phyloP scores from a whole-genome alignment of 352 stramenopile genomes.

The Aphanomyces invadans region DNA sequence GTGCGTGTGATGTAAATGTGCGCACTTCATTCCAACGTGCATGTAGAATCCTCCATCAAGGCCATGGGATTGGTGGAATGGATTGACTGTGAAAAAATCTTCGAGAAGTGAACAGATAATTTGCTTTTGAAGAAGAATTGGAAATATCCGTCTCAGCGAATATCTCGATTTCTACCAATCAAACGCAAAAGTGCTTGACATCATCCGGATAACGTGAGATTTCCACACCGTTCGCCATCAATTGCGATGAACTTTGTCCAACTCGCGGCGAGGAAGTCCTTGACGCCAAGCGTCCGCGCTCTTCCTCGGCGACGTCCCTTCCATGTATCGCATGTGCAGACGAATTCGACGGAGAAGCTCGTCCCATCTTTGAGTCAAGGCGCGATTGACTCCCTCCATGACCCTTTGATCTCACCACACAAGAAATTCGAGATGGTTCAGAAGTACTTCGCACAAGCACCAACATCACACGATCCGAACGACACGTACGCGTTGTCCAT shows the following conservation, averaged over 20 bases:
- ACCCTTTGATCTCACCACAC: background rate
- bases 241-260: background rate
- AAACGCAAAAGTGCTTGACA: background rate
- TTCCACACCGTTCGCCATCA: background rate
- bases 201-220: background rate
- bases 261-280: background rate
- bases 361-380: background rate
- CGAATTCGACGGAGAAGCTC: background rate
- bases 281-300: background rate
- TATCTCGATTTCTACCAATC: background rate
- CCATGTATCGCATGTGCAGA: background rate
- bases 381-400: background rate
- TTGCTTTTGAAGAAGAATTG: too few relatives aligned
- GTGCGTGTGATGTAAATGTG: background rate
- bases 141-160: too few relatives aligned
- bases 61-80: background rate
- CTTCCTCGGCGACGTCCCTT: background rate
- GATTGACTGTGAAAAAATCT: background rate
- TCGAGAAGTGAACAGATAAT: too few relatives aligned
- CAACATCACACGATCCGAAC: background rate
- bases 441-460: background rate
- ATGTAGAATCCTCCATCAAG: slow-evolving; percentile 13
- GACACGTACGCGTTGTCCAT: background rate
- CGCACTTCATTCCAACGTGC: background rate
- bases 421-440: background rate